These are phyloP conservation scores for Chrysochromulina tobinii DNA, from an alignment of 78 protist genomes.

Conservation along the genomic window DNA sequence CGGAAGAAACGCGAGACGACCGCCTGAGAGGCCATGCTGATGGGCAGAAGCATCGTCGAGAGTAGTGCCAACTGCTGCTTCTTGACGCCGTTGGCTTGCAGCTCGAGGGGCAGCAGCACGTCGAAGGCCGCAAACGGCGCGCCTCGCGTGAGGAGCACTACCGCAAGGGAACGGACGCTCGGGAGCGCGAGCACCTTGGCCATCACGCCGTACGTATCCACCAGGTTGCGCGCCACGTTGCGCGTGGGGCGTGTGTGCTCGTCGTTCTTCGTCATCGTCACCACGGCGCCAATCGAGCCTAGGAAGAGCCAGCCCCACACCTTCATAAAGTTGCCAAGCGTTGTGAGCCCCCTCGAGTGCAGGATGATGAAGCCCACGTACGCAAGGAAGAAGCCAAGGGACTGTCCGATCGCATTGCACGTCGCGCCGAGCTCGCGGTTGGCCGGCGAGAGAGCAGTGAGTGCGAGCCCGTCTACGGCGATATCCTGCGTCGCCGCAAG, in stretches of 20 bases:
- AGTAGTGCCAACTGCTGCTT: constrained; percentile 34
- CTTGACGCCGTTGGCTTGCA: neutral
- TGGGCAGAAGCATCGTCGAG: neutral
- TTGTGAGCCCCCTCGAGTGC: neutral
- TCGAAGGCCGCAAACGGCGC: constrained; percentile 13
- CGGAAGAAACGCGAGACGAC: no score
- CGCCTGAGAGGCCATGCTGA: neutral
- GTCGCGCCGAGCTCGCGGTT: constrained; percentile 31
- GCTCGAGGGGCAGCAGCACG: neutral
- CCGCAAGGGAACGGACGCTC: neutral
- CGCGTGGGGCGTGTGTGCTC: neutral
- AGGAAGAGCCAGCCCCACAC: constrained; percentile 48
- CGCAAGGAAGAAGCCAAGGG: constrained; percentile 31
- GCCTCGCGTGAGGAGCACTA: constrained; percentile 5
- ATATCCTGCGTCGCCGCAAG: constrained; percentile 50
- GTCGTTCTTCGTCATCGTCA: neutral
- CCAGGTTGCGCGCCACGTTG: neutral
- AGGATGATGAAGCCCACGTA: constrained; percentile 36
- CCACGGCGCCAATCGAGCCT: neutral
- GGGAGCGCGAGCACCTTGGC: neutral
- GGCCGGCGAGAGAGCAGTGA: constrained; percentile 18
- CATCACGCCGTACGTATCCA: constrained; percentile 18
- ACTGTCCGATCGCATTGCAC: constrained; percentile 41
- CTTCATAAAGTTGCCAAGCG: constrained; percentile 17
- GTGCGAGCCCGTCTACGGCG: constrained; percentile 49